Conservation (phyloP, 2,329 filamentous ascomycete genomes). For the Colletotrichum agaves region DNA sequence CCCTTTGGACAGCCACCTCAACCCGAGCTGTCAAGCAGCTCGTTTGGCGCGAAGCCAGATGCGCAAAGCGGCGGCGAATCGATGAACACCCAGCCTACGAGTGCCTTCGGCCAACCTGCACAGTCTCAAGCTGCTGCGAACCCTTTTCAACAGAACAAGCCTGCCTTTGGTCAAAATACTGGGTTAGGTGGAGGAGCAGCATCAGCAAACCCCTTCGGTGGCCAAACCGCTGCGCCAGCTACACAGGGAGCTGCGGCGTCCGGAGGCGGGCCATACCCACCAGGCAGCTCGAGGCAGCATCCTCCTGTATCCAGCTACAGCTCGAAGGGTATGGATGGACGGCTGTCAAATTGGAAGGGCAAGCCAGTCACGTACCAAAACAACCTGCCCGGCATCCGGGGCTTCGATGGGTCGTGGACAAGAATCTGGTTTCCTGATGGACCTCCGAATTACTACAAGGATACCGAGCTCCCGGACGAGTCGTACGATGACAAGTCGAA, state of each 20-base stretch:
- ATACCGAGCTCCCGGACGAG: conserved; percentile 69
- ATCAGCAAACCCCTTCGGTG: conserved; percentile 42
- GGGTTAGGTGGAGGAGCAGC: conserved; percentile 10
- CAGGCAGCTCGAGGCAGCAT: conserved; percentile 56
- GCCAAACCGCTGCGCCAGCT: conserved; percentile 29
- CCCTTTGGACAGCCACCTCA: conserved; percentile 39
- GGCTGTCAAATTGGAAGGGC: conserved; percentile 70
- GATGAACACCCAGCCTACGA: conserved; percentile 38
- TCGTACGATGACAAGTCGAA: conserved; percentile 69
- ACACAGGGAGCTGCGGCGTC: conserved; percentile 31
- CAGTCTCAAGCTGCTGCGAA: conserved; percentile 38
- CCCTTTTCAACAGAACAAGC: conserved; percentile 47
- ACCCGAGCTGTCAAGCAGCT: conserved; percentile 39
- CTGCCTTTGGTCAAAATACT: conserved; percentile 43
- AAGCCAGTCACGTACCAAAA: conserved; percentile 69
- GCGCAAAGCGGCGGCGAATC: conserved; percentile 3
- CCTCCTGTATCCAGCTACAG: conserved; percentile 57
- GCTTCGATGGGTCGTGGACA: conserved; percentile 65
- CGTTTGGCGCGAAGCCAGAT: conserved; percentile 42
- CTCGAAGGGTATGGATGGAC: conserved; percentile 53
- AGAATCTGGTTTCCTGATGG: conserved; percentile 81
- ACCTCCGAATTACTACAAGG: conserved; percentile 69
- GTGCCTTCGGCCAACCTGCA: conserved; percentile 45
- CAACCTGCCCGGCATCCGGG: conserved; percentile 59
- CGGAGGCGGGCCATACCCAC: conserved; percentile 54